Base-by-base conservation (phyloP, 352 stramenopile species). In the Globisporangium cederbergense region DNA sequence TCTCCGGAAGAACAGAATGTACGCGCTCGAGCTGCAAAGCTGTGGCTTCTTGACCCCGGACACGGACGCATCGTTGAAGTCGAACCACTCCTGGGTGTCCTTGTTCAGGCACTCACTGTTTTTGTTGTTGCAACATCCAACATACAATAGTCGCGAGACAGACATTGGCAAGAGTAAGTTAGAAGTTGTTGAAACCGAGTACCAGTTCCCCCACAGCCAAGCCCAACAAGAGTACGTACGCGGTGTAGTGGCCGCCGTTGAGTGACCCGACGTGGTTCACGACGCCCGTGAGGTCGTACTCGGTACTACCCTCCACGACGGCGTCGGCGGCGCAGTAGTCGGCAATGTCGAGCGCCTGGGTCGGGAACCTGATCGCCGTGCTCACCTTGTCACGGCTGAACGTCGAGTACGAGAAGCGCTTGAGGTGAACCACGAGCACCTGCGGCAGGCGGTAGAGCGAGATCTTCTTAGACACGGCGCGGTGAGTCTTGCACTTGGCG, bases 391-490 rank as follows among this genome's bases (percentile, higher is more conserved):
- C 81, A 36, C 84, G 71, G 56, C 81, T 90, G 56, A 88, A 84
- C 2, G 73, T 89, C 20, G 81, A 95, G 68, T 83, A 93, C 40
- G 78, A 83, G 52, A 97, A 97, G 1, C 90, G 86, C 72, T 97
- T 97, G 40, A 97, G 77, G 63, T 97, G 91, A 30, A 97, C 42
- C 32, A 97, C 81, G 40, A 97, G 77, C 34, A 97, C 76, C n/a
- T 84, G 71, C 8, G 91, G 91, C 6, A 88, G 66, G 11, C 84
- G 78, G 59, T 93, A 90, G 40, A 94, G 66, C 53, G 77, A 84
- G 49, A 94, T 92, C 58, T 87, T 86, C 69, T 94, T 94, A 46
- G 75, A 66, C 46, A 85, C 82, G 3, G 76, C 76, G 34, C 81
- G 78, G 63, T 91, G 83, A 0, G 77, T 81, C 49, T 93, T 91